Conservation (phyloP, 140 eudicot species). For the Ambrosia hybrid region DNA sequence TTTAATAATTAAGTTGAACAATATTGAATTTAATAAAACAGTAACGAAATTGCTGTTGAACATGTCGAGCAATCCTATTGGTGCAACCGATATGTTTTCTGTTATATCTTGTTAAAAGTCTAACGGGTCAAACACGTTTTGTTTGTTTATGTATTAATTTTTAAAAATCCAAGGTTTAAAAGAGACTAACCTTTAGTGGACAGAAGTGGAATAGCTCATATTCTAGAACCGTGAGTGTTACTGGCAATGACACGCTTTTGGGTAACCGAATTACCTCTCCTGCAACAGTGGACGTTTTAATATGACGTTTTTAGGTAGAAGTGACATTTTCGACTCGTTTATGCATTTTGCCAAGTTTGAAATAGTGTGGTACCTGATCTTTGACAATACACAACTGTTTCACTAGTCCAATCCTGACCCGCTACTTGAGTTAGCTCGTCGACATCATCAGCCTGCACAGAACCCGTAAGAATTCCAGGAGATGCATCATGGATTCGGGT, state of each 20-base stretch:
- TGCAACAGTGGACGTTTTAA: slow-evolving; percentile 17
- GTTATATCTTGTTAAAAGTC: slow-evolving; percentile 53
- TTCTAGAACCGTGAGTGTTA: slow-evolving; percentile 77
- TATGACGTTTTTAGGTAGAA: neutral
- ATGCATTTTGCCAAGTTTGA: slow-evolving; percentile 2
- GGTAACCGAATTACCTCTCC: slow-evolving; percentile 67
- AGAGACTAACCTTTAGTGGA: slow-evolving; percentile 51
- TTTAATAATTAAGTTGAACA: too few relatives aligned
- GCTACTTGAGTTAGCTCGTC: too few relatives aligned
- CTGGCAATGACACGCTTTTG: slow-evolving; percentile 61
- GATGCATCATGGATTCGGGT: too few relatives aligned
- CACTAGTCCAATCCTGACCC: too few relatives aligned
- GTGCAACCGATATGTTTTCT: slow-evolving; percentile 63
- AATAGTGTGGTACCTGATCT: slow-evolving; percentile 52
- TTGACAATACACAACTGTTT: slow-evolving; percentile 21
- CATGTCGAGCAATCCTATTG: slow-evolving; percentile 87
- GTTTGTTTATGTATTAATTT: neutral
- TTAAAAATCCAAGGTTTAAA: neutral
- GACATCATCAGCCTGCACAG: too few relatives aligned
- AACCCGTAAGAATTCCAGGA: too few relatives aligned
- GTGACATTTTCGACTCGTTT: slow-evolving; percentile 6
- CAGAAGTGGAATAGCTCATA: slow-evolving; percentile 81
- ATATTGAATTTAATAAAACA: too few relatives aligned
- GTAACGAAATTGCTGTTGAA: slow-evolving; percentile 44
- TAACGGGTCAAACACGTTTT: neutral